phyloP scores from a whole-genome alignment of 495 filamentous ascomycete species.

The Tuber indicum region DNA sequence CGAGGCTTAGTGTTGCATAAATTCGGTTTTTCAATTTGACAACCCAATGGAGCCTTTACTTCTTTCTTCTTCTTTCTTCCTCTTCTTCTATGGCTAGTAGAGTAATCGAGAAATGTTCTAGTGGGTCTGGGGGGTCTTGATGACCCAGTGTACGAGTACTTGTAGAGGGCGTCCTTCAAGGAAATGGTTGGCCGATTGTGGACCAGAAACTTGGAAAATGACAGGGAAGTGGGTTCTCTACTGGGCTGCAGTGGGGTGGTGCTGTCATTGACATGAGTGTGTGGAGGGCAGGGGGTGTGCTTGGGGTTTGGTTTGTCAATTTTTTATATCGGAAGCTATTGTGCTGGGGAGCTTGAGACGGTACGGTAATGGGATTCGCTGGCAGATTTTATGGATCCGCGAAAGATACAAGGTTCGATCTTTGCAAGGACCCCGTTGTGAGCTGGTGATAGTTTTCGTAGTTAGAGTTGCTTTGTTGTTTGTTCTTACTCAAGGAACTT shows the following conservation, averaged over 20 bases:
- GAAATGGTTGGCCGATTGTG: neutral
- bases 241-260: neutral
- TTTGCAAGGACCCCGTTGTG: neutral
- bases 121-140: neutral
- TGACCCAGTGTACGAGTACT: neutral
- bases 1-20: slow-evolving; percentile 4
- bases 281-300: neutral
- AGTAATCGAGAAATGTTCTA: neutral
- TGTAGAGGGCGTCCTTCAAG: neutral
- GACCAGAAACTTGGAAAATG: neutral
- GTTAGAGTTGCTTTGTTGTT: neutral
- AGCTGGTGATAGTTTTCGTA: neutral
- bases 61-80: slow-evolving; percentile 11
- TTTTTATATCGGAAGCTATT: neutral
- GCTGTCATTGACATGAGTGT: neutral
- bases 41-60: slow-evolving; percentile 3
- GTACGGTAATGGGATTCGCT: neutral
- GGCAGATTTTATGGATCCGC: neutral
- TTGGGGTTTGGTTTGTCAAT: neutral
- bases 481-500: neutral
- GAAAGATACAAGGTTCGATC: neutral
- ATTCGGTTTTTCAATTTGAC: neutral
- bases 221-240: neutral
- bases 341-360: neutral
- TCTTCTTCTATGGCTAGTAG: slow-evolving; percentile 11